A percentile compares a stretch with the other conserved stretches of the same genome.
Conservation (phyloP, 495 filamentous ascomycete species). For the Bacidia gigantensis region DNA sequence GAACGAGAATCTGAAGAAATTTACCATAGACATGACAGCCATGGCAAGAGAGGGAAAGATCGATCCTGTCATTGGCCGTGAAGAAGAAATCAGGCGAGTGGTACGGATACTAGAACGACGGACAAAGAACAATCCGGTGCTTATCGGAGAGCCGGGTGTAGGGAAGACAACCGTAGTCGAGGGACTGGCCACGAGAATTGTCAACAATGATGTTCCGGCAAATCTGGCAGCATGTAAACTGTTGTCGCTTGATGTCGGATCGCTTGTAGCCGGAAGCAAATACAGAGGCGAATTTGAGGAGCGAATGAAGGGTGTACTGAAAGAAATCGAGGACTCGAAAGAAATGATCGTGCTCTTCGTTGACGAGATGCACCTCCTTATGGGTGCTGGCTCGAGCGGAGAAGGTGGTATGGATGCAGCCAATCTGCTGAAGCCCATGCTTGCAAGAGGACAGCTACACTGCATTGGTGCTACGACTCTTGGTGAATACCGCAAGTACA, state of each 20-base stretch:
- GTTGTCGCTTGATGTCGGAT: slow-evolving; percentile 86
- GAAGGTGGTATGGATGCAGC: slow-evolving; percentile 98
- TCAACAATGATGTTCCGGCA: slow-evolving; percentile 89
- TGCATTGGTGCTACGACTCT: slow-evolving; percentile 96
- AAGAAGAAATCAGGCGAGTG: slow-evolving; percentile 91
- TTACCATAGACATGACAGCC: slow-evolving; percentile 93
- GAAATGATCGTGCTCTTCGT: slow-evolving; percentile 96
- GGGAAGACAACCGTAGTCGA: slow-evolving; percentile 98
- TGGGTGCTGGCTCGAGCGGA: slow-evolving; percentile 86
- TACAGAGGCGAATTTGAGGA: slow-evolving; percentile 98
- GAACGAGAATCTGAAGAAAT: slow-evolving; percentile 89
- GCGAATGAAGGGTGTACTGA: slow-evolving; percentile 95
- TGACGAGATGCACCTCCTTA: slow-evolving; percentile 95
- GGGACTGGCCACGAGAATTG: slow-evolving; percentile 87
- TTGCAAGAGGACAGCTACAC: slow-evolving; percentile 89
- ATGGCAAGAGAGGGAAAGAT: slow-evolving; percentile 94
- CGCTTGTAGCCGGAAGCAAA: slow-evolving; percentile 91
- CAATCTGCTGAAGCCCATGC: slow-evolving; percentile 93
- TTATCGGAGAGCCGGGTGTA: slow-evolving; percentile 93
- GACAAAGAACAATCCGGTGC: slow-evolving; percentile 97
- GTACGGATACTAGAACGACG: slow-evolving; percentile 84
- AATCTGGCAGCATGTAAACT: slow-evolving; percentile 90
- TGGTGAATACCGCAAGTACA: slow-evolving; percentile 94
- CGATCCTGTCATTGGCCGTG: slow-evolving; percentile 92
- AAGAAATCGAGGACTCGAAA: slow-evolving; percentile 92